These are phyloP conservation scores for Tylopilus vinaceipallidus DNA, from an alignment of 768 basidiomycete species.

Conservation along the genomic window DNA sequence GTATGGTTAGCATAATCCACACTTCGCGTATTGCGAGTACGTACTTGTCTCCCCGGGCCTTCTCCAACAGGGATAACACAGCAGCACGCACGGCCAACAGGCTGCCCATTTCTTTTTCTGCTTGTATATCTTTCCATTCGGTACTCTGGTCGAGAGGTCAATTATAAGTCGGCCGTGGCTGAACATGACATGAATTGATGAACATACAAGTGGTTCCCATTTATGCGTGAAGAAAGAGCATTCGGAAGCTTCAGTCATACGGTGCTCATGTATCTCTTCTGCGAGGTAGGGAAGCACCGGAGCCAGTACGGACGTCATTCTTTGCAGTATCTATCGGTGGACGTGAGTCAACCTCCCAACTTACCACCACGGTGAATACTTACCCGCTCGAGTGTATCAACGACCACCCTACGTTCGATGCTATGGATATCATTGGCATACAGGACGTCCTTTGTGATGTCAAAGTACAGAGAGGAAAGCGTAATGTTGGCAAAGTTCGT, in stretches of 20 bases:
- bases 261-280: constrained; percentile 70
- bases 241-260: constrained; percentile 12
- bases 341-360: neutral
- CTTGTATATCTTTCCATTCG: constrained; percentile 61
- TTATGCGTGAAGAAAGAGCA: constrained; percentile 65
- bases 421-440: constrained; percentile 65
- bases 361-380: constrained; percentile 4
- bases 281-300: constrained; percentile 90
- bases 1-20: constrained; percentile 1
- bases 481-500: constrained; percentile 79
- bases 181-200: neutral
- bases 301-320: constrained; percentile 69
- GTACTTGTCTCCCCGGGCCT: constrained; percentile 74
- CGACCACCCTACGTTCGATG: constrained; percentile 56
- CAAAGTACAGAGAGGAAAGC: constrained; percentile 89
- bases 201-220: constrained; percentile 73
- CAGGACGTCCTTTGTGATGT: constrained; percentile 85
- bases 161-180: neutral
- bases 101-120: constrained; percentile 59
- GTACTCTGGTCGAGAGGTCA: constrained; percentile 36
- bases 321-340: constrained; percentile 53
- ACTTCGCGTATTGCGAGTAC: constrained; percentile 14
- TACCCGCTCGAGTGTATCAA: constrained; percentile 74
- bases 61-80: constrained; percentile 69
- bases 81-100: constrained; percentile 59